Evolutionary conservation across 805 yeast genomes (phyloP).

Genomic region (Spathaspora arborariae): DNA sequence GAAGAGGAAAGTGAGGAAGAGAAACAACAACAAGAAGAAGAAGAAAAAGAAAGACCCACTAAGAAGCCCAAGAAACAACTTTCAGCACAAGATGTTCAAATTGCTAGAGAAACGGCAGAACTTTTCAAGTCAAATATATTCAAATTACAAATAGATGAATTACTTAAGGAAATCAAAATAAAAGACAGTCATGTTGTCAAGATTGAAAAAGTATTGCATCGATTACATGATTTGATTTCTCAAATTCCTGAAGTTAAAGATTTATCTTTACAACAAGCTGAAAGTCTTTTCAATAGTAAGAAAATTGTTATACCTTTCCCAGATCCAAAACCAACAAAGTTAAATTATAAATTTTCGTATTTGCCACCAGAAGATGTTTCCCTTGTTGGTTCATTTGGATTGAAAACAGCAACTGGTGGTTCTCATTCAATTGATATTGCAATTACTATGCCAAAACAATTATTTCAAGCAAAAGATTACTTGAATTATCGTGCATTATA

Average conservation of each 20-base stretch:
- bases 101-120: conserved; percentile 92
- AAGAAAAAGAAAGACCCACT: conserved; percentile 16
- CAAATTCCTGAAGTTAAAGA: conserved; percentile 55
- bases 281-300: conserved; percentile 46
- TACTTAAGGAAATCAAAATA: conserved; percentile 73
- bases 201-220: conserved; percentile 73
- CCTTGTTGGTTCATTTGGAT: conserved; percentile 84
- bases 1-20: conserved; percentile 11
- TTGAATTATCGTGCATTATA: conserved; percentile 86
- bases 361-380: conserved; percentile 69
- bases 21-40: conserved; percentile 12
- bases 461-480: conserved; percentile 84
- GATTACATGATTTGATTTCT: conserved; percentile 64
- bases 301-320: conserved; percentile 76
- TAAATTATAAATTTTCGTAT: conserved; percentile 70
- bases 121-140: conserved; percentile 92
- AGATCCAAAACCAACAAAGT: conserved; percentile 78
- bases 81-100: conserved; percentile 80
- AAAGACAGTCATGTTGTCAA: conserved; percentile 63
- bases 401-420: conserved; percentile 72
- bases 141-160: conserved; percentile 91
- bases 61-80: conserved; percentile 39
- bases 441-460: conserved; percentile 71
- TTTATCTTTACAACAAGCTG: conserved; percentile 57
- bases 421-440: conserved; percentile 71